Evolutionary conservation across 2,329 filamentous ascomycete species (phyloP).

Genomic region (Leptosphaerulina australis): DNA sequence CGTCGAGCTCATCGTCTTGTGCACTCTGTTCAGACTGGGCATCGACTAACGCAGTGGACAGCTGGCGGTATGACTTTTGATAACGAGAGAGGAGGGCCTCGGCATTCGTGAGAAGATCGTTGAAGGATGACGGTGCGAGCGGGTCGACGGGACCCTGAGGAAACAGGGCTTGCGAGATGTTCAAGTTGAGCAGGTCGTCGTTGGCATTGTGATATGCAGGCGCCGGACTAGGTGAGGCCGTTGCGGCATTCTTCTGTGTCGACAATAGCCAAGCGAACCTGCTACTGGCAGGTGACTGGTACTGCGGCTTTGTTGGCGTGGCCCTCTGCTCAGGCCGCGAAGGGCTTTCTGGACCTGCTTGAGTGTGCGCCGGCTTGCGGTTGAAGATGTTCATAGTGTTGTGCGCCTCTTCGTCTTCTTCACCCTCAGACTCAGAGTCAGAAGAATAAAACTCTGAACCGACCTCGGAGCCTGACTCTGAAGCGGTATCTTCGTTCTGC

Average conservation of each 20-base stretch:
- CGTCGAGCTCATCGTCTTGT: constrained; percentile 66
- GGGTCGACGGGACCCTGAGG: constrained; percentile 58
- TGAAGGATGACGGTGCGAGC: constrained; percentile 60
- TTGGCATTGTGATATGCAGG: constrained; percentile 47
- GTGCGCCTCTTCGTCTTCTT: constrained; percentile 28
- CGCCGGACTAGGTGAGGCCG: constrained; percentile 31
- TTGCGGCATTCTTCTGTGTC: constrained; percentile 42
- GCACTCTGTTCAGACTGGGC: constrained; percentile 61
- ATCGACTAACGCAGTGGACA: constrained; percentile 53
- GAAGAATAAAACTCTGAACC: constrained; percentile 35
- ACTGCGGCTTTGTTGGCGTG: constrained; percentile 28
- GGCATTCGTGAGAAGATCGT: constrained; percentile 63
- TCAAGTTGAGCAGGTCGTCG: constrained; percentile 61
- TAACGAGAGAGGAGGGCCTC: constrained; percentile 61
- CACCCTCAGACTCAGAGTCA: constrained; percentile 21
- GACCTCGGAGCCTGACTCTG: constrained; percentile 31
- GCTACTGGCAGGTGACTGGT: constrained; percentile 35
- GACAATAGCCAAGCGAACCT: constrained; percentile 48
- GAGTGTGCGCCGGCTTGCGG: constrained; percentile 37
- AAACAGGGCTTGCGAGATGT: constrained; percentile 61
- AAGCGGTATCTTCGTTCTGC: constrained; percentile 38
- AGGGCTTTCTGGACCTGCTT: constrained; percentile 30
- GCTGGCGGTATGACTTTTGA: constrained; percentile 61
- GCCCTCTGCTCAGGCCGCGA: constrained; percentile 23
- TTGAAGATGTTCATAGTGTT: constrained; percentile 45